Evolutionary conservation across 2,329 filamentous ascomycete genomes (phyloP).

Genomic region (Alternaria triticina): DNA sequence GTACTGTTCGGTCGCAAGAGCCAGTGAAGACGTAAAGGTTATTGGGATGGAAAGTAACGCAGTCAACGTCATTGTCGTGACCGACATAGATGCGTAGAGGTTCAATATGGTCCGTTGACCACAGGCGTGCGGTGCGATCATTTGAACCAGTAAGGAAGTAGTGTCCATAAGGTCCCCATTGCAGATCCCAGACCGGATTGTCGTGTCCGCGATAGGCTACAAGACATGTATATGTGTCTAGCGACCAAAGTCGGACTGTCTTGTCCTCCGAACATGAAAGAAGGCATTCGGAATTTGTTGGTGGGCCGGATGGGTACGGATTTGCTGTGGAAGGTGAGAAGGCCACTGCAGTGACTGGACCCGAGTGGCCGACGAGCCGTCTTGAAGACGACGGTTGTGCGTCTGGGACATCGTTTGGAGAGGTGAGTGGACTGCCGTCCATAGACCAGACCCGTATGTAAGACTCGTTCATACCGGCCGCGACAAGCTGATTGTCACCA

Average conservation of each 20-base stretch:
- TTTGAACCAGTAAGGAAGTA: constrained; percentile 90
- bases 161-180: constrained; percentile 91
- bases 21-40: constrained; percentile 92
- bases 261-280: constrained; percentile 88
- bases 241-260: constrained; percentile 88
- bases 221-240: constrained; percentile 90
- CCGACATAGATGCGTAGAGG: constrained; percentile 87
- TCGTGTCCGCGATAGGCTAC: constrained; percentile 95
- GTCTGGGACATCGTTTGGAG: constrained; percentile 61
- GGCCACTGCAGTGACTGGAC: constrained; percentile 84
- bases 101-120: constrained; percentile 91
- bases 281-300: constrained; percentile 73
- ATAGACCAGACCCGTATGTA: constrained; percentile 95
- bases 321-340: constrained; percentile 76
- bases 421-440: constrained; percentile 80
- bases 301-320: constrained; percentile 55
- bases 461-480: constrained; percentile 88
- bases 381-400: constrained; percentile 72
- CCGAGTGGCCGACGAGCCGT: constrained; percentile 84
- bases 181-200: constrained; percentile 84
- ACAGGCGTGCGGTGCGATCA: constrained; percentile 88
- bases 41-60: constrained; percentile 93
- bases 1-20: constrained; percentile 89
- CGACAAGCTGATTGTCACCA: constrained; percentile 84
- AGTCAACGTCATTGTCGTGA: constrained; percentile 91